Base-by-base conservation (phyloP, 2,329 filamentous ascomycete species). In the Alternaria postmessia region DNA sequence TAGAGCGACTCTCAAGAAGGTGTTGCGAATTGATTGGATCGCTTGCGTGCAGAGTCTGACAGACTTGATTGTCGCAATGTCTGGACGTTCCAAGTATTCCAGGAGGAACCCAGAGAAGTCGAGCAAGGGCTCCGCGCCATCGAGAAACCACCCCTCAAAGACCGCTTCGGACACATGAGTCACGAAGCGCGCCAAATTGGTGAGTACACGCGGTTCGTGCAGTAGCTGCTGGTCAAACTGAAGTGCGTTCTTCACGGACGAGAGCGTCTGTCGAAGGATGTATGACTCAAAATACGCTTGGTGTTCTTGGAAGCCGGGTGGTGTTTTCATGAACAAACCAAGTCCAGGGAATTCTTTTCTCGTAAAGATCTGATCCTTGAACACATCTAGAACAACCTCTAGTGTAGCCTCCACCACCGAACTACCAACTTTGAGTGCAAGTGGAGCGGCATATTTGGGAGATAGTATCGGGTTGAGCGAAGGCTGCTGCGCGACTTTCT, bases 261-360 rank as follows among this genome's bases (percentile, higher is more conserved):
- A 85, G 46, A 97, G 86, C 0, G 91, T 88, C 65, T 90, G 90
- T 28, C 89, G 87, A 20, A 98, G 82, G 3, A 98, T 82, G 73
- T 94, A 97, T 0, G 95, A 96, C 74, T 96, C 93, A 67, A 99
- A 97, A 75, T 94, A 96, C 0, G 93, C 93, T 71, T 97, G 94
- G 68, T 98, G 93, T 74, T 98, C 95, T 67, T 94, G 88, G 71
- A 96, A 97, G 0, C 94, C 94, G 0, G 95, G 93, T 1, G 96
- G 95, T 0, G 94, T 91, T 75, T 95, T 97, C 54, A 92, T 82
- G 72, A 92, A 96, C 9, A 99, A 81, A 0, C 90, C 89, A 54
- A 99, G 91, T 0, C 95, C 94, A 3, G 90, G 85, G 73, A 98
- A 99, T 54, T 99, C 95, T 75, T 97, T 97, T 26, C 93, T 89